These are phyloP conservation scores for Daldinia vernicosa DNA, from an alignment of 495 filamentous ascomycete species.

Conservation along the genomic window DNA sequence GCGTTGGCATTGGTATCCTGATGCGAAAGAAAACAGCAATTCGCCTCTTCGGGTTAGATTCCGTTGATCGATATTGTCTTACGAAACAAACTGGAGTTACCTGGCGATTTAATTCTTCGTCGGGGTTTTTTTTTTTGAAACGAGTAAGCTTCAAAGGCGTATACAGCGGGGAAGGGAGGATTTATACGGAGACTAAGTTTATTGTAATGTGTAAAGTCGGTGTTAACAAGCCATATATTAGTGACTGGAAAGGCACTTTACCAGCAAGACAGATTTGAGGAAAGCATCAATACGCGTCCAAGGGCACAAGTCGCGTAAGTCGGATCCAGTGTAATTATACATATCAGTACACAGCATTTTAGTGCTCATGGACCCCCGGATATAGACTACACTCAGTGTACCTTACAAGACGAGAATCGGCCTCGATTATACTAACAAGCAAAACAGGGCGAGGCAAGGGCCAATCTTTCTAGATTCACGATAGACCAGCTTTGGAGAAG, in stretches of 20 bases:
- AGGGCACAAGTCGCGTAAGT: too few relatives aligned
- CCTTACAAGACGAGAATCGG: not conserved
- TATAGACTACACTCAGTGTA: too few relatives aligned
- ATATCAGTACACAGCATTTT: too few relatives aligned
- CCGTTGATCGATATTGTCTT: slow-evolving; percentile 40
- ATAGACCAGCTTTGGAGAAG: not conserved
- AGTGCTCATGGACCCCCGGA: too few relatives aligned
- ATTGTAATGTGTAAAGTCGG: slow-evolving; percentile 8
- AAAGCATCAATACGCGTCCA: too few relatives aligned
- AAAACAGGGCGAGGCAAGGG: not conserved
- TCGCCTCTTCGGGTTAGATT: slow-evolving; percentile 39
- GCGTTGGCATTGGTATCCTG: slow-evolving; percentile 35
- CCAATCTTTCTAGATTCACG: not conserved
- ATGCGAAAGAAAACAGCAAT: slow-evolving; percentile 41
- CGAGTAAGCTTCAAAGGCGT: slow-evolving; percentile 16
- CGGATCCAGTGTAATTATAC: too few relatives aligned
- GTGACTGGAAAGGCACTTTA: not conserved
- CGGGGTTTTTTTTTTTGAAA: slow-evolving; percentile 5
- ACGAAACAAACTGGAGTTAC: slow-evolving; percentile 29
- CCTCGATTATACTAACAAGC: not conserved
- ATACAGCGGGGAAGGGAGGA: not conserved
- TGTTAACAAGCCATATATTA: not conserved
- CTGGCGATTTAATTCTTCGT: slow-evolving; percentile 21
- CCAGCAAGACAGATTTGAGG: not conserved
- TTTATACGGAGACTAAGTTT: not conserved